Evolutionary conservation across 805 yeast species (phyloP).

Genomic region (Yarrowia sp.): DNA sequence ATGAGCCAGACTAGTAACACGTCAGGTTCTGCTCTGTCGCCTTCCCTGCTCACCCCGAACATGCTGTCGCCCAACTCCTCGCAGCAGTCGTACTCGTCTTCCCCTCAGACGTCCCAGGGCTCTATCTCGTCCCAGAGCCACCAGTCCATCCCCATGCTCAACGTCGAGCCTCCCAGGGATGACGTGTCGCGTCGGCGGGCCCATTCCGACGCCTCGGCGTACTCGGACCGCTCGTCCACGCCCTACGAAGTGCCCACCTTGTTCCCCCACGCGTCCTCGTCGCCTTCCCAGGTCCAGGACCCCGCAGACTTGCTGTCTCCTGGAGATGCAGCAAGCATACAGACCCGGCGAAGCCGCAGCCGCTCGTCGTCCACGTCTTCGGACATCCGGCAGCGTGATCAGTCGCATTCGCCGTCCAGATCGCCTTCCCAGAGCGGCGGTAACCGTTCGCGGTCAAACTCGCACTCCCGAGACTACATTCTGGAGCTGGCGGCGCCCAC

Average conservation of each 20-base stretch:
- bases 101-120: constrained; percentile 27
- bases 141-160: constrained; percentile 33
- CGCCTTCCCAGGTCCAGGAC: constrained; percentile 14
- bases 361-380: constrained; percentile 30
- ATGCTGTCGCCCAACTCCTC: constrained; percentile 29
- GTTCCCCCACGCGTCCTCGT: constrained; percentile 19
- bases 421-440: constrained; percentile 8
- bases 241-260: constrained; percentile 32
- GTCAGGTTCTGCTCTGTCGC: neutral
- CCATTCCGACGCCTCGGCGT: constrained; percentile 32
- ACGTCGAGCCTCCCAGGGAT: constrained; percentile 30
- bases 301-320: constrained; percentile 38
- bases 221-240: constrained; percentile 15
- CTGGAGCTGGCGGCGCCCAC: constrained; percentile 69
- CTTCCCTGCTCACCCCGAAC: constrained; percentile 26
- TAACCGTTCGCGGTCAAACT: constrained; percentile 38
- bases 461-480: constrained; percentile 59
- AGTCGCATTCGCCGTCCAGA: constrained; percentile 23
- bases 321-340: constrained; percentile 24
- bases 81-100: constrained; percentile 25
- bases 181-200: constrained; percentile 18
- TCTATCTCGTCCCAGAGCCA: constrained; percentile 18
- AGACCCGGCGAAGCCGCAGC: constrained; percentile 29
- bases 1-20: neutral
- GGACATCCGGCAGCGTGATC: neutral